Base-by-base conservation (phyloP, 1,284 basidiomycete genomes). In the Irpex rosettiformis region DNA sequence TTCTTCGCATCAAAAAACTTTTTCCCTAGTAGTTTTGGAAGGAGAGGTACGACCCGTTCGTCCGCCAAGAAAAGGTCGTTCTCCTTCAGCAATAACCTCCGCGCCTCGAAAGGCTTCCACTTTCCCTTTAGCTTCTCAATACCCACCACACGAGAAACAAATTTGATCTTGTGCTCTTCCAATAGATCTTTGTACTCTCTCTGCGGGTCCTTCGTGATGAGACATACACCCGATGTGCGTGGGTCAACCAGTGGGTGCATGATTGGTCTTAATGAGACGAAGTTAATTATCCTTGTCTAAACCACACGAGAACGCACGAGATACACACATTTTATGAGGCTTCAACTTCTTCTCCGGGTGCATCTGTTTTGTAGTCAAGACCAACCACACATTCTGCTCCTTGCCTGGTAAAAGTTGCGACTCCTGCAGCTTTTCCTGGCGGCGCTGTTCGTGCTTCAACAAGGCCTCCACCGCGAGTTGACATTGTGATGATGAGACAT, bases 1-100 rank as follows among this genome's bases (percentile, higher is more conserved):
- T 98, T 99, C 75, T 98, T 98, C 0, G 94, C 92, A 22, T 93
- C 83, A 66, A 98, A 95, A 81, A 94, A 98, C 66, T 90, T 91
- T 61, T 86, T 89, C 22, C 96, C 97, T 4, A 98, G 79, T 51
- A 98, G 73, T 61, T 85, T 86, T 2, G 96, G 96, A 61, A 98
- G 80, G 57, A 94, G 75, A n/a, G 91, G 88, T 24, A 97, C 78
- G 40, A 99, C 83, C 40, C 95, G 80, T 64, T 96, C 92, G 74
- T 99, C 96, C 21, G 93, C 94, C 33, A 99, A 79, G 76, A 98
- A 99, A 62, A 98, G 69, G 4, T 89, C 94, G 67, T 97, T 91
- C 70, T 96, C 94, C 69, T 90, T 89, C 65, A 96, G 76, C 33
- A 99, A 75, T 70, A 91, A 78, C 49, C 96, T 77, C 48, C 95